These are phyloP conservation scores for Eleusine indica DNA, from an alignment of 176 grass and related monocot species.

Conservation along the genomic window DNA sequence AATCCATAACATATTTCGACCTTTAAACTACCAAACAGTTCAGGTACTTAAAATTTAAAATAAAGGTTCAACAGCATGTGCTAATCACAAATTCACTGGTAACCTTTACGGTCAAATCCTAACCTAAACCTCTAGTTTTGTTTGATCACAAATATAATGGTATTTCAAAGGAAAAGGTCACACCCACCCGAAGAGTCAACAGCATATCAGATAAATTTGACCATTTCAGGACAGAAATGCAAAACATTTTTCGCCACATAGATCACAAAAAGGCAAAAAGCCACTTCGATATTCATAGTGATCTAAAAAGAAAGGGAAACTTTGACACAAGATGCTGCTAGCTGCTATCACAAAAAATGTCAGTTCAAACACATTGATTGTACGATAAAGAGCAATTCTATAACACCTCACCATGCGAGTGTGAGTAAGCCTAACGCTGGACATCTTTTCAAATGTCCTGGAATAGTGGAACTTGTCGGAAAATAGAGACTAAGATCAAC, in stretches of 20 bases:
- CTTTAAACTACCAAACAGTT: background rate
- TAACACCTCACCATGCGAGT: background rate
- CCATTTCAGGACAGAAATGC: constrained; percentile 3
- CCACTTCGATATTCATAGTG: background rate
- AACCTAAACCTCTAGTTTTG: constrained; percentile 24
- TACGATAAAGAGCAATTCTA: background rate
- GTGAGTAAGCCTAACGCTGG: background rate
- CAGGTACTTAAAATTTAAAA: background rate
- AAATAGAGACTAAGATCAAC: background rate
- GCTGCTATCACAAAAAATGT: no score
- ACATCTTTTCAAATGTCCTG: background rate
- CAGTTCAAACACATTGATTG: no score
- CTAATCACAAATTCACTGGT: constrained; percentile 18
- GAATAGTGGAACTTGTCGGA: background rate
- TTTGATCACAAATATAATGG: constrained; percentile 24
- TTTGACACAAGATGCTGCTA: no score
- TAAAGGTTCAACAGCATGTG: background rate
- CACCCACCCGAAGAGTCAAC: background rate
- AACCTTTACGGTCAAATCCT: background rate
- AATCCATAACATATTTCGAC: background rate
- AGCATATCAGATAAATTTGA: background rate
- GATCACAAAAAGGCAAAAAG: constrained; percentile 5
- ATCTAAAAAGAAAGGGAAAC: no score
- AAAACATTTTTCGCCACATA: background rate
- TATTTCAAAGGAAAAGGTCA: background rate